Base-by-base conservation (phyloP, 2,329 filamentous ascomycete species). In the Eurotiales sp. region DNA sequence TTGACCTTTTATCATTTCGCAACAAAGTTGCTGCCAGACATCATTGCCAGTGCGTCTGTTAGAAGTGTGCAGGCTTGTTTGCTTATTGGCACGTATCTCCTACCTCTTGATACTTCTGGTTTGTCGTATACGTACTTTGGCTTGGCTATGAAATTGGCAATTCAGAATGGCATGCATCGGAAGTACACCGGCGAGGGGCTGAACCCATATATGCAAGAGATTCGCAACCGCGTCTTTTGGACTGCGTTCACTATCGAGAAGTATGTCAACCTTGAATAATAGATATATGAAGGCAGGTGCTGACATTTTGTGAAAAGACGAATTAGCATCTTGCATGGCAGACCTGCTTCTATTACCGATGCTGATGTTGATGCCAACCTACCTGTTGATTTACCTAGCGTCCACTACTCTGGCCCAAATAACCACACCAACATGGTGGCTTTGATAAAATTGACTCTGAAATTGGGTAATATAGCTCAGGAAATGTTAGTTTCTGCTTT, bases 91-190 rank as follows among this genome's bases (percentile, higher is more conserved):
- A 73, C 80, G 8, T 83, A 81, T 55, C 69, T 77, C 1, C 64
- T 82, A 5, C 79, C 80, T 0, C 67, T 82, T 0, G 79, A 83
- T 59, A 76, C 79, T 0, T 79, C 78, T 1, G 80, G 79, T 0
- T 62, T 82, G 17, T 77, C 77, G 2, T 83, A 81, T 56, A 79
- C 78, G 2, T 83, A 83, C 55, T 70, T 81, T 42, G 78, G 78
- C 6, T 61, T 83, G 11, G 77, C 78, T 2, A 66, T 82, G 37
- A 81, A 80, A 53, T 66, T 83, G 52, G 80, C 79, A 1, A 80
- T 82, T 12, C 79, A 82, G 54, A 82, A 82, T 58, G 80, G 80
- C 8, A 81, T 83, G 79, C 80, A 83, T 56, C 70, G 80, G 44
- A 75, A 70, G 49, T 77, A 76, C 52, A 65, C 72, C 1, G 76